A percentile compares a stretch with the other conserved stretches of the same genome.
phyloP scores from a whole-genome alignment of 768 basidiomycete species.

The Tylopilus plumbeoviolaceoides region DNA sequence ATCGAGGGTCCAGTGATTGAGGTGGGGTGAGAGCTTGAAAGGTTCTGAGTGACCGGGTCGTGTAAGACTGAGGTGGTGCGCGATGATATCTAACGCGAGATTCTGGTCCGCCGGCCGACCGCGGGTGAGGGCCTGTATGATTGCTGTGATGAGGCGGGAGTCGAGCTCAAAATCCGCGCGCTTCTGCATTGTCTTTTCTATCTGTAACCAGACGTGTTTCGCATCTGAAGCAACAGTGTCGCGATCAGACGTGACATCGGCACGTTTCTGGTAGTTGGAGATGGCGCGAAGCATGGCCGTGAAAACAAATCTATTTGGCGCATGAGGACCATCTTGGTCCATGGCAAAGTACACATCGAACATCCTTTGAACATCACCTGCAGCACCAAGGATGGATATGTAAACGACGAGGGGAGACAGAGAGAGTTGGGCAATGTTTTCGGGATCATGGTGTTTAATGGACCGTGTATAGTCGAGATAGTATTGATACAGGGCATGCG shows the following conservation, averaged over 20 bases:
- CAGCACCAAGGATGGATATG: constrained; percentile 61
- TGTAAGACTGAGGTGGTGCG: constrained; percentile 59
- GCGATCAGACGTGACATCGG: constrained; percentile 23
- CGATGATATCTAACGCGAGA: constrained; percentile 62
- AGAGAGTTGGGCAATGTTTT: constrained; percentile 44
- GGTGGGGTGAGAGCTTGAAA: constrained; percentile 35
- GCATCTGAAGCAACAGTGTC: constrained; percentile 57
- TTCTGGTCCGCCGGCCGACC: constrained; percentile 58
- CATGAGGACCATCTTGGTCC: constrained; percentile 57
- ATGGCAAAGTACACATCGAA: constrained; percentile 74
- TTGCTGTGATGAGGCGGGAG: constrained; percentile 45
- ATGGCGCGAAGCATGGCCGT: constrained; percentile 60
- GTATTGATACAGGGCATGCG: constrained; percentile 55
- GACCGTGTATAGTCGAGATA: constrained; percentile 49
- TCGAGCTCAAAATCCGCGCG: constrained; percentile 48
- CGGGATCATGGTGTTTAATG: constrained; percentile 45
- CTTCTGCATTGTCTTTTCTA: constrained; percentile 49
- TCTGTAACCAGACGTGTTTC: constrained; percentile 65
- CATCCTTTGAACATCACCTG: constrained; percentile 57
- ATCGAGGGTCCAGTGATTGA: constrained; percentile 47
- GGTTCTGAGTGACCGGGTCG: constrained; percentile 40
- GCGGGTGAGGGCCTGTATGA: constrained; percentile 51
- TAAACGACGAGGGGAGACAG: constrained; percentile 52
- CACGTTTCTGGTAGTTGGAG: constrained; percentile 23
- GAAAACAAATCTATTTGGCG: constrained; percentile 58